A percentile compares a stretch with the other conserved stretches of the same genome.
These are phyloP conservation scores for Pichia pseudocactophila DNA, from an alignment of 805 yeast genomes.

Conservation along the genomic window DNA sequence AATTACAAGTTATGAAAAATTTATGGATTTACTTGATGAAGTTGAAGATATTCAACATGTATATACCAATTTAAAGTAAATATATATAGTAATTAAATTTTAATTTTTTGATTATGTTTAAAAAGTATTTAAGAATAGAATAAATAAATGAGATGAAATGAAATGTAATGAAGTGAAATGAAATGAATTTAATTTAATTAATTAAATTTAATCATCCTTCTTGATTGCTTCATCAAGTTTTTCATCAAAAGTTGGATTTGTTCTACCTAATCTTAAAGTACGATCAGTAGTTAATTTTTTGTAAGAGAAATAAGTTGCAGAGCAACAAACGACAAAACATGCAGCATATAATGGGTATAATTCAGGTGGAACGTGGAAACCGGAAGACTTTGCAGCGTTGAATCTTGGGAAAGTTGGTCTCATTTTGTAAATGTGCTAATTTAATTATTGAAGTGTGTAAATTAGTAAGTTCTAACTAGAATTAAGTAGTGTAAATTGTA, in stretches of 20 bases:
- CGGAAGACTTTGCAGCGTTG: slow-evolving; percentile 5
- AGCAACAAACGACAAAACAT: slow-evolving; percentile 41
- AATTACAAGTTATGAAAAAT: slow-evolving; percentile 43
- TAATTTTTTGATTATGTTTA: no score
- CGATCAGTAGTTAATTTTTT: slow-evolving; percentile 42
- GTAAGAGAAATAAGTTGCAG: slow-evolving; percentile 43
- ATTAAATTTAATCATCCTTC: slow-evolving; percentile 18
- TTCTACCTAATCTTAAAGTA: slow-evolving; percentile 41
- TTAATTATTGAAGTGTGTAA: no score
- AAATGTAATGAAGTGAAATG: background rate
- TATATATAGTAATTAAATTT: slow-evolving; percentile 9
- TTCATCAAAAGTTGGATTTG: slow-evolving; percentile 34
- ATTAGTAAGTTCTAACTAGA: no score
- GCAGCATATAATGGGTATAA: slow-evolving; percentile 50
- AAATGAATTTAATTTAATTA: background rate
- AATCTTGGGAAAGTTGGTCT: slow-evolving; percentile 41
- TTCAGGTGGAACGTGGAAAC: slow-evolving; percentile 41
- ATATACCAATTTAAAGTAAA: slow-evolving; percentile 54
- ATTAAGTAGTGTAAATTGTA: no score
- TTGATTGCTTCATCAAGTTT: slow-evolving; percentile 29
- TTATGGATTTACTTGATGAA: slow-evolving; percentile 56
- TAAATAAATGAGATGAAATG: background rate
- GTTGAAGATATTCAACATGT: slow-evolving; percentile 79
- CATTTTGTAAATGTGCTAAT: slow-evolving; percentile 30
- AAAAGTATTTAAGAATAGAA: background rate